Evolutionary conservation across 1,284 basidiomycete species (phyloP), one percentile per base, ranked within the genome.

Genomic region (Neotropicomus parvogracilis): DNA sequence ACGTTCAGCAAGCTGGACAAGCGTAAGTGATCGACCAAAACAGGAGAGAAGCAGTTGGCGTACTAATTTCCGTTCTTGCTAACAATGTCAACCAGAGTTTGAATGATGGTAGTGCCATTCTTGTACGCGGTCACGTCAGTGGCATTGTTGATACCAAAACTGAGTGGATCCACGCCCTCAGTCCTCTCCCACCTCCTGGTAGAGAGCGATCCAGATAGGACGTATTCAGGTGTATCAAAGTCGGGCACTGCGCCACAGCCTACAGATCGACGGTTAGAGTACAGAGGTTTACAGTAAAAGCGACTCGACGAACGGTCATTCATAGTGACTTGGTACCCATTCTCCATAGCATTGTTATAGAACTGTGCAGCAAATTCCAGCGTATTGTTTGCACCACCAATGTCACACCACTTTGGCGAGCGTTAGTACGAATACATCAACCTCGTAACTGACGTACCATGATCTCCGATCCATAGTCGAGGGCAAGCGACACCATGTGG

Each of bases 151-250:
- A 72, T 61, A 1, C 75, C 71, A 53, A 74, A 78, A 45, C 73
- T 75, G 43, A 59, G 67, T 0, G 77, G 76, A 48, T 77, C 73
- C 66, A 77, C 70, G 19, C 78, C 78, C 50, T 77, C 78, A 35
- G 65, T 79, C 16, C 73, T 79, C 59, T 83, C 81, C 81, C 81
- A 83, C 44, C 68, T 71, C 32, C 65, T 63, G 0, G 73, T 68
- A 41, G 80, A 77, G 16, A 77, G 72, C 1, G 74, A 70, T 19
- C 69, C 70, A 47, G 79, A 81, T 1, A 68, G 69, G 1, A 72
- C 65, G 49, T 81, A 81, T 54, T 83, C 81, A 0, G 80, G 80
- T 0, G 80, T 83, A 45, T 75, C 73, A 52, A 79, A 80, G 53
- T 81, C 78, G 2, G 73, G 68, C 9, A 73, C 68, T 19, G 67